These are phyloP conservation scores for Thymus quinquecostatus DNA, from an alignment of 257 asterid genomes.

Conservation along the genomic window DNA sequence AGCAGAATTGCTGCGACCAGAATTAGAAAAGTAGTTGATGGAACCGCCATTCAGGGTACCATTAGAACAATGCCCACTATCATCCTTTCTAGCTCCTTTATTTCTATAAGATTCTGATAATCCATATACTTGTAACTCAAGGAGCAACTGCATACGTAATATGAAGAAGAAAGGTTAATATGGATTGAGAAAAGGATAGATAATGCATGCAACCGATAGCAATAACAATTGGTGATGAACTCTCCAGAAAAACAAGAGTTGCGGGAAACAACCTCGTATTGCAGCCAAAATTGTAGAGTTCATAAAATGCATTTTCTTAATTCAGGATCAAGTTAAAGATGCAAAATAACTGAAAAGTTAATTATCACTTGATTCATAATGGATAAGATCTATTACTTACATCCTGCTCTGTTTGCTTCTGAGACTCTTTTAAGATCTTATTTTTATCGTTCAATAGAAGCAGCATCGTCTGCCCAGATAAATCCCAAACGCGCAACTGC, in stretches of 20 bases:
- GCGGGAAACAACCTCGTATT: constrained; percentile 16
- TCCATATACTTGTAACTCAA: constrained; percentile 97
- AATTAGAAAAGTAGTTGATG: constrained; percentile 43
- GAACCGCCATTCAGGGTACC: constrained; percentile 73
- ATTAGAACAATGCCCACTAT: constrained; percentile 42
- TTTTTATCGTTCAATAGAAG: constrained; percentile 68
- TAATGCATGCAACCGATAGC: not conserved
- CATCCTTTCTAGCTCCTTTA: constrained; percentile 62
- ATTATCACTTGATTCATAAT: constrained; percentile 18
- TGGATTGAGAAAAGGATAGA: not conserved
- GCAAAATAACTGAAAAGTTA: constrained; percentile 24
- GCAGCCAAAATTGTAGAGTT: constrained; percentile 13
- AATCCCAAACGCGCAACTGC: constrained; percentile 96
- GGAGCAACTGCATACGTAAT: constrained; percentile 63
- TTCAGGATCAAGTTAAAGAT: constrained; percentile 24
- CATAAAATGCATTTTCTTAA: constrained; percentile 17
- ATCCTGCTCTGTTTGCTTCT: constrained; percentile 76
- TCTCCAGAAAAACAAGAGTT: constrained; percentile 21
- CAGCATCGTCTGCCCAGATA: constrained; percentile 77
- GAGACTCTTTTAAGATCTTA: constrained; percentile 66
- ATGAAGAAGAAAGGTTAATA: constrained; percentile 35
- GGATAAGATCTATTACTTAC: constrained; percentile 49
- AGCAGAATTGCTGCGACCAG: constrained; percentile 55
- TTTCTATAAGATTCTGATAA: constrained; percentile 75
- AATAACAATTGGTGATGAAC: not conserved